Evolutionary conservation across 306 rosid species (phyloP), one percentile per base, ranked within the genome.

Genomic region (Geum urbanum): DNA sequence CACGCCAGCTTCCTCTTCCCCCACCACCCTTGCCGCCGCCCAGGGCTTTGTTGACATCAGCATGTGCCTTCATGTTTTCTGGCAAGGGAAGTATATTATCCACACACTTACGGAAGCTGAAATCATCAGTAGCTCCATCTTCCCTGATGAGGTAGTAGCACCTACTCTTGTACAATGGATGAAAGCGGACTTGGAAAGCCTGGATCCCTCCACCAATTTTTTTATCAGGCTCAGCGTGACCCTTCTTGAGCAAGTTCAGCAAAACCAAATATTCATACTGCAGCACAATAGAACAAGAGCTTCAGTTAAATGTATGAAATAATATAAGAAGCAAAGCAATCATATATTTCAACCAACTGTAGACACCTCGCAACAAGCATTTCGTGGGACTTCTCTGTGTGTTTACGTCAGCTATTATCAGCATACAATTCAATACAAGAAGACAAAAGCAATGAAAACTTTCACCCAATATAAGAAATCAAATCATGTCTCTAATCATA

Each of bases 21-120:
- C 89, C 79, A 4, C 85, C 88, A 62, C 95, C 81, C 78, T 71
- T 89, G 45, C 89, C 86, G 22, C 92, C 84, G 7, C 85, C 83
- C 15, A 86, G 79, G 51, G 77, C 81, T 77, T 20, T 83, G 79
- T 87, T 84, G 24, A 69, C 90, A n/a, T 79, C 86, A 40, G 67
- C 20, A 63, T 79, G 80, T 63, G 75, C 16, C 59, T 81, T 88
- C 96, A 92, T 81, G 66, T 78, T 86, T 59, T 85, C 91, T 4
- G 98, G 98, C 84, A 92, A 74, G 49, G 96, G 92, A 68, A 84
- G 86, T 50, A 92, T 90, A 41, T 68, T 85, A 79, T 92, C 85
- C 47, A 90, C 92, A 44, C 97, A 92, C 83, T 90, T 92, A 39
- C 98, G 81, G 82, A 90, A 92, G 87, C 98, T 88, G 69, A 92